phyloP scores from a whole-genome alignment of 2,329 filamentous ascomycete genomes.

The Fusarium oxysporum region DNA sequence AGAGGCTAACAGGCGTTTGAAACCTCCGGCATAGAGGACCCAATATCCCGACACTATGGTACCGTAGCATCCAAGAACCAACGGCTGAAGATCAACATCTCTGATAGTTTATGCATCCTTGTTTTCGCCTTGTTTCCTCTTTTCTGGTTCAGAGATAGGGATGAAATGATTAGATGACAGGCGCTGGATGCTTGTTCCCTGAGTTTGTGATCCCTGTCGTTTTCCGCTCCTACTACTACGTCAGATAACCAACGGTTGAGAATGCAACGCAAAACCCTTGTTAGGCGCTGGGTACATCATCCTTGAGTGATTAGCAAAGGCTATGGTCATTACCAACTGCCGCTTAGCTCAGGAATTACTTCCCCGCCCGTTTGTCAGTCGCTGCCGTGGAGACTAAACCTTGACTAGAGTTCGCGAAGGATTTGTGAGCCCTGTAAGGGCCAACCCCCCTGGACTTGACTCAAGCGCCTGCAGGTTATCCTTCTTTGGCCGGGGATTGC shows the following conservation, averaged over 20 bases:
- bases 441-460: neutral
- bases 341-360: neutral
- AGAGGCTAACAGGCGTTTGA: neutral
- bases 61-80: constrained; percentile 9
- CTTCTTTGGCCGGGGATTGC: neutral
- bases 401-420: neutral
- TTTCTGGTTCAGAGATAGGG: neutral
- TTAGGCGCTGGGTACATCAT: neutral
- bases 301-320: neutral
- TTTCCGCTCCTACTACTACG: constrained; percentile 1
- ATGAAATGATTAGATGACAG: neutral
- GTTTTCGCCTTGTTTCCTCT: neutral
- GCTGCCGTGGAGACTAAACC: neutral
- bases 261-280: constrained; percentile 3
- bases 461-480: neutral
- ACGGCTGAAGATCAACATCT: constrained; percentile 24
- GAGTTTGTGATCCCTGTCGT: neutral
- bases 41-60: neutral
- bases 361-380: neutral
- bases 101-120: neutral
- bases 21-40: neutral
- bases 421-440: neutral
- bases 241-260: constrained; percentile 4
- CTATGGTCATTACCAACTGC: constrained; percentile 1
- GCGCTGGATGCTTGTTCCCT: neutral